Conservation (phyloP, 805 yeast species). For the Myxozyma monticola region DNA sequence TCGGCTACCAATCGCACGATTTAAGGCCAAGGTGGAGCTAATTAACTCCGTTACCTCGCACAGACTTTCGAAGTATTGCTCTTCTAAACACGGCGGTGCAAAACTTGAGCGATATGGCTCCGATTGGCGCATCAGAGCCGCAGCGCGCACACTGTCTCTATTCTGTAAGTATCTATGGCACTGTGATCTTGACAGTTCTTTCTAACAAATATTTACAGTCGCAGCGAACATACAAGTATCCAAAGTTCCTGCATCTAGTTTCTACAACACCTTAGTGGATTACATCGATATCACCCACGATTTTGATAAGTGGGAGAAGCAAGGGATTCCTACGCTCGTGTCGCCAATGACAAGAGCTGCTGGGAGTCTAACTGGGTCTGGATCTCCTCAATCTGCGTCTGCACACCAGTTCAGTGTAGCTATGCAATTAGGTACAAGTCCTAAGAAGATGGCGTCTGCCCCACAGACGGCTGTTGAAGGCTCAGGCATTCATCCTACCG, state of each 20-base stretch:
- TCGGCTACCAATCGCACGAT: slow-evolving; percentile 45
- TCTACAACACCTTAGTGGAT: slow-evolving; percentile 82
- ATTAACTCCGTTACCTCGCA: slow-evolving; percentile 77
- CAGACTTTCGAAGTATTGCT: slow-evolving; percentile 51
- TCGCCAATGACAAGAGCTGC: slow-evolving; percentile 1
- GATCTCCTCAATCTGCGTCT: no score
- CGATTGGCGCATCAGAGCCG: slow-evolving; percentile 79
- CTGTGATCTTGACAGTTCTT: background rate
- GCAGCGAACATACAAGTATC: slow-evolving; percentile 30
- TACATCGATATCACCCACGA: slow-evolving; percentile 74
- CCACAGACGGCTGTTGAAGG: background rate
- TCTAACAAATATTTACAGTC: slow-evolving; percentile 1
- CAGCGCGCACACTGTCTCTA: slow-evolving; percentile 57
- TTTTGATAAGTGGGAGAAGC: slow-evolving; percentile 76
- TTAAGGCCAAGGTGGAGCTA: slow-evolving; percentile 59
- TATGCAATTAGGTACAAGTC: no score
- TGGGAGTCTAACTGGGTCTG: background rate
- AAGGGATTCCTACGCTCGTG: slow-evolving; percentile 13
- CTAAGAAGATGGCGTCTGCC: background rate
- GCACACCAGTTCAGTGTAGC: no score
- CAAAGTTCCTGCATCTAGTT: slow-evolving; percentile 45
- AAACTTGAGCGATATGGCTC: slow-evolving; percentile 61
- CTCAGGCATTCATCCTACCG: slow-evolving; percentile 27
- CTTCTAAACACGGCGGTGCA: slow-evolving; percentile 18
- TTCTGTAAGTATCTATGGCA: slow-evolving; percentile 48